Evolutionary conservation across 192 early-diverging fungal genomes (phyloP).

Genomic region (Dissophora globulifera): DNA sequence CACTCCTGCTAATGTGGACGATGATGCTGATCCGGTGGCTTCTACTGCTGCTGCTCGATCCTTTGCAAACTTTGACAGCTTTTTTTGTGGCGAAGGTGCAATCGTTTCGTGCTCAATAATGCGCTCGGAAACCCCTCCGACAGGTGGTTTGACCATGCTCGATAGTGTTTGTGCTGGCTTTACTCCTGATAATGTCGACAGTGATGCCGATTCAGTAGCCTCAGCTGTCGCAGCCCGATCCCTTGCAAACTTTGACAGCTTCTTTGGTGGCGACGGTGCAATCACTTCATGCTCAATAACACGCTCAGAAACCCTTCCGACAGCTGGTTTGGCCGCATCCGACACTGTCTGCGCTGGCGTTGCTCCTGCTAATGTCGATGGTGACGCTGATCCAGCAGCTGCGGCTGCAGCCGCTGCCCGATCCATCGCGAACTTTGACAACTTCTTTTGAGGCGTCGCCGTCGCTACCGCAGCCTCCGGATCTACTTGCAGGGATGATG

Average conservation of each 20-base stretch:
- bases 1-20: too few species aligned
- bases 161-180: too few species aligned
- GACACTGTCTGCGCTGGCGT: too few species aligned
- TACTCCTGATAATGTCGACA: too few species aligned
- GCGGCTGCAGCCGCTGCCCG: constrained; percentile 25
- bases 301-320: constrained; percentile 23
- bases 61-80: constrained; percentile 44
- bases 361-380: too few species aligned
- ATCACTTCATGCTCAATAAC: constrained; percentile 13
- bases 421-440: constrained; percentile 41
- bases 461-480: constrained; percentile 8
- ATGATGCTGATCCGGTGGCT: too few species aligned
- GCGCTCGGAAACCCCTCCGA: constrained; percentile 24
- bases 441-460: constrained; percentile 15
- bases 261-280: constrained; percentile 14
- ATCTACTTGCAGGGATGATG: neutral
- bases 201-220: too few species aligned
- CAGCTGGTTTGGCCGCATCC: constrained; percentile 14
- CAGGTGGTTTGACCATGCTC: constrained; percentile 12
- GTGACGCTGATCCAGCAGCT: too few species aligned
- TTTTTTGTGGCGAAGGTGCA: constrained; percentile 11
- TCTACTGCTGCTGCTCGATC: constrained; percentile 31
- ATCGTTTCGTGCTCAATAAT: constrained; percentile 12
- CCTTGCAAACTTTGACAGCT: constrained; percentile 44
- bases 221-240: constrained; percentile 30